These are phyloP conservation scores for Tulasnella sp. DNA, from an alignment of 768 basidiomycete genomes.

Conservation along the genomic window DNA sequence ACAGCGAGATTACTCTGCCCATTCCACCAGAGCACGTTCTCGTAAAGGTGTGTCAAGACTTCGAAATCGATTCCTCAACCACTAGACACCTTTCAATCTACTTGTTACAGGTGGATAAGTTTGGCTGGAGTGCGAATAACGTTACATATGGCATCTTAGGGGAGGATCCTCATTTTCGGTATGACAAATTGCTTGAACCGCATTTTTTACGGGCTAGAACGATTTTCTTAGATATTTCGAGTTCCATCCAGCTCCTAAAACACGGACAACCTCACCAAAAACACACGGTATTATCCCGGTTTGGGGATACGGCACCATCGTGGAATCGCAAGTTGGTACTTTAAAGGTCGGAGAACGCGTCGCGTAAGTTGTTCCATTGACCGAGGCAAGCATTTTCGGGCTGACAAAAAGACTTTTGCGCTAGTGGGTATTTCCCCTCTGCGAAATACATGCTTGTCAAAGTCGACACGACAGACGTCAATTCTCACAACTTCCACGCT, in stretches of 20 bases:
- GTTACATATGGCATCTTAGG: slow-evolving; percentile 51
- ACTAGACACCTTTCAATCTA: neutral
- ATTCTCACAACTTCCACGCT: slow-evolving; percentile 39
- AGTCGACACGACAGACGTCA: slow-evolving; percentile 40
- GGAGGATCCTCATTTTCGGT: slow-evolving; percentile 34
- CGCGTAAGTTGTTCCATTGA: slow-evolving; percentile 21
- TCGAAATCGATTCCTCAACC: neutral
- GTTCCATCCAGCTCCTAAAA: slow-evolving; percentile 41
- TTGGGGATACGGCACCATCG: slow-evolving; percentile 56
- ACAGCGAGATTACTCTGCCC: neutral
- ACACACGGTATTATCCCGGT: slow-evolving; percentile 57
- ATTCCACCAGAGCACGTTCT: slow-evolving; percentile 5
- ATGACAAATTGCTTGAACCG: neutral
- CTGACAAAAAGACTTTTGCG: neutral
- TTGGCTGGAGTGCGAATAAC: slow-evolving; percentile 63
- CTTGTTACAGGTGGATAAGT: slow-evolving; percentile 46
- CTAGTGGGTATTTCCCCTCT: slow-evolving; percentile 46
- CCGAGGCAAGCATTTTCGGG: neutral
- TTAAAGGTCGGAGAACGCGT: slow-evolving; percentile 45
- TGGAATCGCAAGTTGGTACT: slow-evolving; percentile 37
- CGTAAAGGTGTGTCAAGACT: neutral
- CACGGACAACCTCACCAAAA: slow-evolving; percentile 29
- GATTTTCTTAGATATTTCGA: slow-evolving; percentile 50
- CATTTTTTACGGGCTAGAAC: neutral
- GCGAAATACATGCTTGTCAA: slow-evolving; percentile 43